These are phyloP conservation scores for Leccinum pellstonianum DNA, from an alignment of 768 basidiomycete genomes.

Conservation along the genomic window DNA sequence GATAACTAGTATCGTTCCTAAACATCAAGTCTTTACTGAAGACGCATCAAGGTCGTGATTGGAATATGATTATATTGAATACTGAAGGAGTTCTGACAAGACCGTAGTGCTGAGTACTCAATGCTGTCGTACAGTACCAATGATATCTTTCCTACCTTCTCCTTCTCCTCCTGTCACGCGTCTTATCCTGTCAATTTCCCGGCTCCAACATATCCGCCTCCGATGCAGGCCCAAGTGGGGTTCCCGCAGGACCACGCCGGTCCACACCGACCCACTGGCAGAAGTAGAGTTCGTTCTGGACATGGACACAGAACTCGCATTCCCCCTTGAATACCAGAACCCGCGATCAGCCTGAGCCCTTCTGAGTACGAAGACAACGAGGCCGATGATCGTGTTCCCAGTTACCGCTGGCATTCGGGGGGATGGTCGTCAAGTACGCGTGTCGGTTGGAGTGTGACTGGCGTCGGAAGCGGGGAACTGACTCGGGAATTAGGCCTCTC, in stretches of 20 bases:
- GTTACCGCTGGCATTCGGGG: neutral
- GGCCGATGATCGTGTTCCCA: neutral
- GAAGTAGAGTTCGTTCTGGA: neutral
- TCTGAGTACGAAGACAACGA: neutral
- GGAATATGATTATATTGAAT: too few species aligned
- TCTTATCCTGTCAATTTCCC: too few species aligned
- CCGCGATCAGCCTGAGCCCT: neutral
- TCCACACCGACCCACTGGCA: neutral
- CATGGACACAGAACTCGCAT: neutral
- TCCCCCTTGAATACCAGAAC: neutral
- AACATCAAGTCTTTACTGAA: too few species aligned
- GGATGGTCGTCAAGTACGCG: slow-evolving; percentile 41
- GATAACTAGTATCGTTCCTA: too few species aligned
- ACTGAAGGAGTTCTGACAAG: too few species aligned
- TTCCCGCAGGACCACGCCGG: neutral
- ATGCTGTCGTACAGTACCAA: too few species aligned
- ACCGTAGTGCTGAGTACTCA: too few species aligned
- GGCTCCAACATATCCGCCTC: too few species aligned
- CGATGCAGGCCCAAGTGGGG: slow-evolving; percentile 1
- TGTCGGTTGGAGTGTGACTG: too few species aligned
- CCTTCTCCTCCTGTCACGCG: too few species aligned
- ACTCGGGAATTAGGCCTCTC: slow-evolving; percentile 66
- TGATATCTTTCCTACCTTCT: too few species aligned
- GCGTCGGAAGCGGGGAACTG: slow-evolving; percentile 35
- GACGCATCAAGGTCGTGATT: too few species aligned